Conservation (phyloP, 2,329 filamentous ascomycete genomes). For the Aureobasidium lini region DNA sequence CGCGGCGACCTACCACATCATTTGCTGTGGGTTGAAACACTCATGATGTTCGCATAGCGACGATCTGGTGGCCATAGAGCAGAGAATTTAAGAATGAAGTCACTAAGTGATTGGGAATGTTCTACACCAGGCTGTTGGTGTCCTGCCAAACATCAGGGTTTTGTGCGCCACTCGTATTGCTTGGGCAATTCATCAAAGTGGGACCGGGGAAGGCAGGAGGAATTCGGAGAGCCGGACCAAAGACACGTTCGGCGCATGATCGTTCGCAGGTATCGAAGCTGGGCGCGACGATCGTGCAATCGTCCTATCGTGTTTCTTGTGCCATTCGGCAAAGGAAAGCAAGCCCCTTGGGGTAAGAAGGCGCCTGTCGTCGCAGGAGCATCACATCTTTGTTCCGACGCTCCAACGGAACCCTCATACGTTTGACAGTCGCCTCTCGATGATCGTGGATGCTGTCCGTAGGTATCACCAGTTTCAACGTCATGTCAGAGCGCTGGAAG, state of each 20-base stretch:
- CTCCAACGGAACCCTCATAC: background rate
- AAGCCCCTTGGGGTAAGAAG: background rate
- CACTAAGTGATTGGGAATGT: background rate
- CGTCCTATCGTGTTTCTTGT: background rate
- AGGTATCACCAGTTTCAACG: background rate
- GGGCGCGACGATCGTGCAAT: background rate
- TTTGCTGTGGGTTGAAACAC: background rate
- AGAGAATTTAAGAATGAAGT: background rate
- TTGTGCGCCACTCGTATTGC: background rate
- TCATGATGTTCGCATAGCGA: background rate
- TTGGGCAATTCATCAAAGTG: background rate
- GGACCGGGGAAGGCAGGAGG: background rate
- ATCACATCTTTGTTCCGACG: background rate
- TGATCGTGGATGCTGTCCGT: background rate
- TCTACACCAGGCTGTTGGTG: background rate
- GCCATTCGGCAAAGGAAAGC: background rate
- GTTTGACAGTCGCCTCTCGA: background rate
- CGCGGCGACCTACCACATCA: background rate
- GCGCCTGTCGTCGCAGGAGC: background rate
- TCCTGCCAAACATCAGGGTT: background rate
- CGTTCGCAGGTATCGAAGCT: background rate
- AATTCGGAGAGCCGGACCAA: background rate
- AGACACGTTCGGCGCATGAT: slow-evolving; percentile 3
- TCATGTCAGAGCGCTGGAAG: background rate
- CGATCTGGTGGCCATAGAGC: background rate